A percentile compares a stretch with the other conserved stretches of the same genome.
Conservation (phyloP, 163 green algal genomes). For the Chlamydomonas reinhardtii region DNA sequence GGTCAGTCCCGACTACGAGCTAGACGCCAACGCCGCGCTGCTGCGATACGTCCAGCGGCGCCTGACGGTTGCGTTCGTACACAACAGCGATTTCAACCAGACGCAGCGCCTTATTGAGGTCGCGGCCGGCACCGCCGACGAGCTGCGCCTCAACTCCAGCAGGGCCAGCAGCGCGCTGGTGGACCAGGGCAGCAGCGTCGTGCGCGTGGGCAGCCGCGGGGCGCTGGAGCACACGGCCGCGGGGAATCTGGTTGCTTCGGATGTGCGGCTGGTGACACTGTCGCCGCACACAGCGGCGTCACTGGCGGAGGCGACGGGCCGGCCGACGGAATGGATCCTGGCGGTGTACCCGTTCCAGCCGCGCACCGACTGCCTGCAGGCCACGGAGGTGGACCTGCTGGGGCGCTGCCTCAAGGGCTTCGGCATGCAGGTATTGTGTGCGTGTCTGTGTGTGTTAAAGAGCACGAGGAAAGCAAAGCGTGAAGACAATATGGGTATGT, state of each 20-base stretch:
- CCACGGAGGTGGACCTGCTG: slow-evolving; percentile 26
- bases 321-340: slow-evolving; percentile 43
- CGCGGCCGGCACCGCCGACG: background rate
- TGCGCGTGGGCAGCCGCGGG: background rate
- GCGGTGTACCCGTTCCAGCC: slow-evolving; percentile 38
- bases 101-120: slow-evolving; percentile 12
- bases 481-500: too few species aligned
- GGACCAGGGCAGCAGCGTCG: background rate
- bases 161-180: background rate
- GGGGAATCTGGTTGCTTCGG: too few species aligned
- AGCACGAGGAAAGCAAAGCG: background rate
- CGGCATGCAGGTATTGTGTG: slow-evolving; percentile 56
- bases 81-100: slow-evolving; percentile 55
- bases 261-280: slow-evolving; percentile 48
- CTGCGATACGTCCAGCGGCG: slow-evolving; percentile 22
- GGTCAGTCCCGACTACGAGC: slow-evolving; percentile 59
- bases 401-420: slow-evolving; percentile 54
- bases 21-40: slow-evolving; percentile 30
- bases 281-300: slow-evolving; percentile 47
- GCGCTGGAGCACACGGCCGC: too few species aligned
- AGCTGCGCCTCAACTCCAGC: background rate
- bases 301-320: background rate
- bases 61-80: slow-evolving; percentile 40
- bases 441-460: too few species aligned
- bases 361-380: slow-evolving; percentile 43